Conservation (phyloP, 805 yeast species). For the Candida sanyiensis region DNA sequence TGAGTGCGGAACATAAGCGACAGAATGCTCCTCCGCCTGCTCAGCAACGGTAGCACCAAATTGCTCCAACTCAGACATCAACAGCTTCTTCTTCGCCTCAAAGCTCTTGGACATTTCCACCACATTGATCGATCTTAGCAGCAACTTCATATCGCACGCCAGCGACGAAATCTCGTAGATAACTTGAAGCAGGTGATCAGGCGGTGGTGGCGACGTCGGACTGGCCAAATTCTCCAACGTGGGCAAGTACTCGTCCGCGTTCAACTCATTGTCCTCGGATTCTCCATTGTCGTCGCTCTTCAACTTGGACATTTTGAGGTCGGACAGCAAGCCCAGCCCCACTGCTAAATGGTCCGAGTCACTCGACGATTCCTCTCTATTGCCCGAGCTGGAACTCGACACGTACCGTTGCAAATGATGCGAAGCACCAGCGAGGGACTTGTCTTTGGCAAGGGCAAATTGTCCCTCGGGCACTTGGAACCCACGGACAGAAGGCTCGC, state of each 20-base stretch:
- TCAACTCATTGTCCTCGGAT: constrained; percentile 6
- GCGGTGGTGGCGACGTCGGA: constrained; percentile 50
- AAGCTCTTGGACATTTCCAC: constrained; percentile 42
- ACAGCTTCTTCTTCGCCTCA: constrained; percentile 25
- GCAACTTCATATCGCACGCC: constrained; percentile 57
- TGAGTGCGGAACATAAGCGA: not conserved
- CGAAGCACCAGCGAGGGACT: too few relatives aligned
- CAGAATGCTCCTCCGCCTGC: not conserved
- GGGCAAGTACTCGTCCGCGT: constrained; percentile 23
- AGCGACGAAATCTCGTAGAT: constrained; percentile 58
- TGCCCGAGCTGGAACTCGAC: constrained; percentile 16
- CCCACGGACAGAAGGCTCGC: constrained; percentile 1
- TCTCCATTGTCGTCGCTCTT: too few relatives aligned
- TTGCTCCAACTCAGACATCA: constrained; percentile 17
- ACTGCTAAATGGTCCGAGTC: constrained; percentile 25
- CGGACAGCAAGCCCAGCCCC: constrained; percentile 23
- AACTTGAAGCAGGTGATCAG: constrained; percentile 48
- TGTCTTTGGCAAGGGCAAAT: constrained; percentile 11
- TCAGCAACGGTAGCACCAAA: not conserved
- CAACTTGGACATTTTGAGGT: constrained; percentile 10
- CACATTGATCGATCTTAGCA: constrained; percentile 51
- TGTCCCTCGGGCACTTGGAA: constrained; percentile 24
- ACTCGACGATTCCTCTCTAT: constrained; percentile 19
- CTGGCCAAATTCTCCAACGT: constrained; percentile 55
- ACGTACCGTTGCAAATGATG: not conserved